phyloP scores from a whole-genome alignment of 768 basidiomycete genomes.

The Pulveroboletus frians region DNA sequence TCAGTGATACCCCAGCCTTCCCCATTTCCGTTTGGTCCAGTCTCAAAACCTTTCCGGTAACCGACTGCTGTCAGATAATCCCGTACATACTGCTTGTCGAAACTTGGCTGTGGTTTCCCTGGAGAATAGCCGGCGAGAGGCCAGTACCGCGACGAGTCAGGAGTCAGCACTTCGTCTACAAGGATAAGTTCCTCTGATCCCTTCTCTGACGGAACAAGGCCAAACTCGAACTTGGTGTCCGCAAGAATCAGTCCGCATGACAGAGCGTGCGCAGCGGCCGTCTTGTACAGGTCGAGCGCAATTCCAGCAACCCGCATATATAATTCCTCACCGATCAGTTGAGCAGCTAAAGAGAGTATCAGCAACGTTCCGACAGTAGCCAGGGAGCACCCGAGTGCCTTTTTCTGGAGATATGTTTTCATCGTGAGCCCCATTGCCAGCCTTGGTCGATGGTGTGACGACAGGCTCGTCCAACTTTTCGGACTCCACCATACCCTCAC shows the following conservation, averaged over 20 bases:
- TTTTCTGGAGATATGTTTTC: conserved; percentile 89
- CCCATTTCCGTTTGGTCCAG: conserved; percentile 59
- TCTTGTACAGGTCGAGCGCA: conserved; percentile 62
- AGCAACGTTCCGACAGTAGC: not conserved
- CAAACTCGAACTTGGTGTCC: conserved; percentile 99
- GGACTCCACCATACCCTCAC: conserved; percentile 75
- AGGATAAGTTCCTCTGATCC: conserved; percentile 60
- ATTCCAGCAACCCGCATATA: conserved; percentile 54
- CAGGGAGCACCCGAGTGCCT: conserved; percentile 38
- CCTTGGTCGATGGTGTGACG: conserved; percentile 97
- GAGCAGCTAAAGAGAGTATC: conserved; percentile 42
- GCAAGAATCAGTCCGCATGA: conserved; percentile 86
- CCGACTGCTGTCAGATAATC: conserved; percentile 80
- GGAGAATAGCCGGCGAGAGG: conserved; percentile 66
- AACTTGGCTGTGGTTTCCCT: conserved; percentile 79
- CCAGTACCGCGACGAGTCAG: conserved; percentile 98
- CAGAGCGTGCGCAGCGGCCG: conserved; percentile 70
- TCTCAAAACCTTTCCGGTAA: conserved; percentile 75
- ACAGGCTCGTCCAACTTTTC: conserved; percentile 75
- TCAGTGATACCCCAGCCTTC: conserved; percentile 78
- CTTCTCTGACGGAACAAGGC: conserved; percentile 50
- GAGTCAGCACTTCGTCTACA: conserved; percentile 95
- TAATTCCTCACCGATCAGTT: conserved; percentile 61
- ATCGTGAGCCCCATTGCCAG: conserved; percentile 89
- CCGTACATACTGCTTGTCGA: conserved; percentile 94